phyloP scores from a whole-genome alignment of 163 green algal species.

The Chloromonas sp. region DNA sequence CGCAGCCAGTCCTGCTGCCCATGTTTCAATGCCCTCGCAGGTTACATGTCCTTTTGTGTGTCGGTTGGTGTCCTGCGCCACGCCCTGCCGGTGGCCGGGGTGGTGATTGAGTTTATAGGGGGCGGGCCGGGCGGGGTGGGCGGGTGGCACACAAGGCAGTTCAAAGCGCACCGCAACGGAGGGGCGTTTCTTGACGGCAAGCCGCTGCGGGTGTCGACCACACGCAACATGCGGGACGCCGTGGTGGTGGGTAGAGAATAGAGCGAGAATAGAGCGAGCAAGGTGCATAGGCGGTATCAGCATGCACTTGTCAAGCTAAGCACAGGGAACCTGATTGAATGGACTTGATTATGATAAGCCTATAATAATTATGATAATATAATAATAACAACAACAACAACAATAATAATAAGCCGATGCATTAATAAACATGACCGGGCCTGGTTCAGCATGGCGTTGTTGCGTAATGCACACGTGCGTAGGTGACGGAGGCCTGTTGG shows the following conservation, averaged over 20 bases:
- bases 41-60: conserved; percentile 81
- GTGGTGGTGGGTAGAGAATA: conserved; percentile 48
- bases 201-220: conserved; percentile 53
- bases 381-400: no score
- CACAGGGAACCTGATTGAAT: no score
- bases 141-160: conserved; percentile 55
- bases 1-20: not conserved
- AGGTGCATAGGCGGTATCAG: no score
- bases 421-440: no score
- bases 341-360: no score
- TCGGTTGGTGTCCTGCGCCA: conserved; percentile 73
- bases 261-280: no score
- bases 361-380: no score
- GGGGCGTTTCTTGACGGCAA: conserved; percentile 64
- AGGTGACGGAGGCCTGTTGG: no score
- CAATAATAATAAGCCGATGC: no score
- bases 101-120: conserved; percentile 69
- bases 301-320: no score
- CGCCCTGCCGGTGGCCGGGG: conserved; percentile 63
- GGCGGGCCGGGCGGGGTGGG: conserved; percentile 30
- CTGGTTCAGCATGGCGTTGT: no score
- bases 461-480: no score
- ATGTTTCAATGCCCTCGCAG: conserved; percentile 15
- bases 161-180: conserved; percentile 55
- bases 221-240: conserved; percentile 43